Percentiles rank a stretch among this genome's conserved stretches.
Conservation (phyloP, 495 filamentous ascomycete species). For the Terfezia boudieri region DNA sequence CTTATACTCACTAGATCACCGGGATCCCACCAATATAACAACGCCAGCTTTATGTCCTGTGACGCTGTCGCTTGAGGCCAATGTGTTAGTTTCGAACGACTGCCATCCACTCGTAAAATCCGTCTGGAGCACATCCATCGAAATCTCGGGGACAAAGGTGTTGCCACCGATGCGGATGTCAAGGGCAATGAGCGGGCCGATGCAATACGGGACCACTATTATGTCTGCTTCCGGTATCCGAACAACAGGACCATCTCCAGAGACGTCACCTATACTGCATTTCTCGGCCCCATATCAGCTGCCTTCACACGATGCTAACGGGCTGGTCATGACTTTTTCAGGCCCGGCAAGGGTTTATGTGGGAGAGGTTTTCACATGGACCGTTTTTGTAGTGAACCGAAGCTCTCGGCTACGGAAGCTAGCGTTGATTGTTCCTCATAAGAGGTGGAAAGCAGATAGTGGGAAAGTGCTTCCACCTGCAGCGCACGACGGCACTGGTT, state of each 20-base stretch:
- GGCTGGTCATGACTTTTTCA: slow-evolving; percentile 18
- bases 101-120: slow-evolving; percentile 57
- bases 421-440: slow-evolving; percentile 55
- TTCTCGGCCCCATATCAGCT: neutral
- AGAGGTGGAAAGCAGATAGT: slow-evolving; percentile 43
- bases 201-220: neutral
- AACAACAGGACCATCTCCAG: slow-evolving; percentile 7
- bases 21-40: slow-evolving; percentile 26
- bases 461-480: slow-evolving; percentile 35
- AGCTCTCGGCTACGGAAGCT: slow-evolving; percentile 42
- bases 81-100: slow-evolving; percentile 35
- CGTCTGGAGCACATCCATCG: slow-evolving; percentile 60
- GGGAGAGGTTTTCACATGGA: slow-evolving; percentile 66
- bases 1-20: slow-evolving; percentile 53
- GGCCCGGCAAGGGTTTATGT: slow-evolving; percentile 29
- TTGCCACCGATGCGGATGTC: neutral
- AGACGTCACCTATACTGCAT: neutral
- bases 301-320: neutral
- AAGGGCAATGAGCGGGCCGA: neutral
- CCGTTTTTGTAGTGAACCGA: slow-evolving; percentile 73
- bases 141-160: slow-evolving; percentile 35
- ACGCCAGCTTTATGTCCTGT: slow-evolving; percentile 29
- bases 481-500: slow-evolving; percentile 38
- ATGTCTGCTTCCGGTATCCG: slow-evolving; percentile 19
- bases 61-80: slow-evolving; percentile 43